Evolutionary conservation across 2,329 filamentous ascomycete species (phyloP).

Genomic region (Sporothrix brasiliensis): DNA sequence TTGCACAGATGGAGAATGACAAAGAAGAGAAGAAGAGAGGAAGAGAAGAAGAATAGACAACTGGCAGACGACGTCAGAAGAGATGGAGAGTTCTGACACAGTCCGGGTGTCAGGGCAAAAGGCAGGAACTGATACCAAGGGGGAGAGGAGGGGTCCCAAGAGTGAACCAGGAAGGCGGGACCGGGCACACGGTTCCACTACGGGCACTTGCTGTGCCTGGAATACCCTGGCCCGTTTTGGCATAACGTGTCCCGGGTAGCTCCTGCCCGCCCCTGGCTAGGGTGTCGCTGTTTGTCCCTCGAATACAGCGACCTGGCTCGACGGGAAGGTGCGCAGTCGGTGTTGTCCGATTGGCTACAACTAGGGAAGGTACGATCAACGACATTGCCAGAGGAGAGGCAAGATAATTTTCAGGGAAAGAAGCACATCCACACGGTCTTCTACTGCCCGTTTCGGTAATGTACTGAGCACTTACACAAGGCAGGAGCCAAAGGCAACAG

Average conservation of each 20-base stretch:
- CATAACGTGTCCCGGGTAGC: conserved; percentile 1
- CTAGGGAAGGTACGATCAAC: conserved; percentile 19
- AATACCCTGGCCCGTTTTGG: conserved; percentile 7
- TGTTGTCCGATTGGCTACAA: conserved; percentile 22
- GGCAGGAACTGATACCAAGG: neutral
- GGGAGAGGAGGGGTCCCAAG: neutral
- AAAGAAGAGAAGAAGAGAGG: neutral
- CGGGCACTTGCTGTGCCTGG: conserved; percentile 12
- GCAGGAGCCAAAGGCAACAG: neutral
- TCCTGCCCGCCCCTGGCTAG: conserved; percentile 2
- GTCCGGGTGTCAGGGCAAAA: conserved; percentile 19
- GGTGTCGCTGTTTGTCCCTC: neutral
- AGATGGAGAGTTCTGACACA: conserved; percentile 24
- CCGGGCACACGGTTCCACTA: neutral
- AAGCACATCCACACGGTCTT: neutral
- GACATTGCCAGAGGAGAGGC: neutral
- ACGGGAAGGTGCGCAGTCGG: conserved; percentile 12
- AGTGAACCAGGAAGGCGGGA: conserved; percentile 7
- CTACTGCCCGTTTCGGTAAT: neutral
- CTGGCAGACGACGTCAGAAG: conserved; percentile 11
- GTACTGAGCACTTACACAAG: neutral
- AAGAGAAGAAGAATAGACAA: neutral
- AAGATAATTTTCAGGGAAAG: conserved; percentile 6
- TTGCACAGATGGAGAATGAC: neutral
- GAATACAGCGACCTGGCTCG: neutral